Evolutionary conservation across 805 yeast genomes (phyloP), one percentile per base, ranked within the genome.

Genomic region (Yueomyces sp.): DNA sequence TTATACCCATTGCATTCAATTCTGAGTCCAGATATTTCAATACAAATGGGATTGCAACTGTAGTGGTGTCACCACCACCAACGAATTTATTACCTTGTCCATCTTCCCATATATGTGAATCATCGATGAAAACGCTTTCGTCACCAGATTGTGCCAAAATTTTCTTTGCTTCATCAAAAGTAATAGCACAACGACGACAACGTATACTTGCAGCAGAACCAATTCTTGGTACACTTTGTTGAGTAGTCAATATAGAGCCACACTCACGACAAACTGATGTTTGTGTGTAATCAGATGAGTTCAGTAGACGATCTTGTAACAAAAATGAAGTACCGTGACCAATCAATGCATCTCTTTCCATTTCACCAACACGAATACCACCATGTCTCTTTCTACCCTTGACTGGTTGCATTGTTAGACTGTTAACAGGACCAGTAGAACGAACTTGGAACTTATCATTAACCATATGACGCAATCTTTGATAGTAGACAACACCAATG

Each of bases 361-460:
- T 92, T 66, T 92, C 98, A 64, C 98, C 98, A 37, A 92, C 94
- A 74, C 98, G 94, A 54, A 92, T 92, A 82, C 98, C 98, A 68
- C 98, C 98, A 52, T 83, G 79, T 70, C 97, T 79, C 80, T 92
- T 92, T 70, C 98, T 82, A 58, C 98, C 98, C 70, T 92, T 92
- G 45, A 92, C 98, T 37, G 98, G 98, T 73, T 92, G 98, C 96
- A 90, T 87, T 19, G 97, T 92, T 62, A 92, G 74, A 36, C 92
- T 77, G 66, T 90, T 90, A 29, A 92, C 97, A 5, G 97, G 97
- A 60, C 98, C 98, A 19, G 98, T 92, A 4, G 96, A 85, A 69
- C 98, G 83, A 42, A 92, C 98, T 71, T 92, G 98, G 84, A 87
- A 92, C 76, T 92, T 92, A 64, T 92, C 98, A 72, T 92, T 92